phyloP scores from a whole-genome alignment of 805 yeast genomes.

The Ascoidea rubescens region DNA sequence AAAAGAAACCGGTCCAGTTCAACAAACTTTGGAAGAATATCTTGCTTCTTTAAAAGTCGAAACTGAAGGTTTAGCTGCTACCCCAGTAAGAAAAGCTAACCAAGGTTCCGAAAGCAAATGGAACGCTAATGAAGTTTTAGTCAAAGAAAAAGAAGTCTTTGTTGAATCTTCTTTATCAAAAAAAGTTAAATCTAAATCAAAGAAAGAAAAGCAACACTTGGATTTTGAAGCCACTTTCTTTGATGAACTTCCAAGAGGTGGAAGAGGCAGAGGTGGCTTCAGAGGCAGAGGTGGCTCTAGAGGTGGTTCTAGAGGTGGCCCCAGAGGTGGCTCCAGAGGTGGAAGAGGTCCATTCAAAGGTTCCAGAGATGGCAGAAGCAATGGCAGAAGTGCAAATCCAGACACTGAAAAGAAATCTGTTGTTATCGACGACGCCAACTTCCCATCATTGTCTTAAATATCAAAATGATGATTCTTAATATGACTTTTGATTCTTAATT shows the following conservation, averaged over 20 bases:
- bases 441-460: conserved; percentile 8
- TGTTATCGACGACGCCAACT: conserved; percentile 8
- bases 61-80: conserved; percentile 41
- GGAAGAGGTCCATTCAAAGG: background rate
- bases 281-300: conserved; percentile 20
- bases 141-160: conserved; percentile 49
- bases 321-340: conserved; percentile 17
- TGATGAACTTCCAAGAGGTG: conserved; percentile 34
- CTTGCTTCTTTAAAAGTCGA: conserved; percentile 48
- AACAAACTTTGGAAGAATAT: conserved; percentile 66
- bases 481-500: no score
- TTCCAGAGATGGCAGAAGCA: background rate
- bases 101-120: conserved; percentile 24
- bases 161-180: conserved; percentile 49
- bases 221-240: conserved; percentile 64
- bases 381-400: conserved; percentile 1
- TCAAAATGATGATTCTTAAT: no score
- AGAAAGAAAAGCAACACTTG: conserved; percentile 69
- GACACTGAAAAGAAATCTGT: conserved; percentile 1
- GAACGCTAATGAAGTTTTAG: conserved; percentile 41
- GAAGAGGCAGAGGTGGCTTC: conserved; percentile 18
- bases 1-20: conserved; percentile 26
- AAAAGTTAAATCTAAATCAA: conserved; percentile 56
- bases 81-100: conserved; percentile 22
- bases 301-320: conserved; percentile 18